phyloP scores from a whole-genome alignment of 1,284 basidiomycete species.

The Tylopilus sp. region DNA sequence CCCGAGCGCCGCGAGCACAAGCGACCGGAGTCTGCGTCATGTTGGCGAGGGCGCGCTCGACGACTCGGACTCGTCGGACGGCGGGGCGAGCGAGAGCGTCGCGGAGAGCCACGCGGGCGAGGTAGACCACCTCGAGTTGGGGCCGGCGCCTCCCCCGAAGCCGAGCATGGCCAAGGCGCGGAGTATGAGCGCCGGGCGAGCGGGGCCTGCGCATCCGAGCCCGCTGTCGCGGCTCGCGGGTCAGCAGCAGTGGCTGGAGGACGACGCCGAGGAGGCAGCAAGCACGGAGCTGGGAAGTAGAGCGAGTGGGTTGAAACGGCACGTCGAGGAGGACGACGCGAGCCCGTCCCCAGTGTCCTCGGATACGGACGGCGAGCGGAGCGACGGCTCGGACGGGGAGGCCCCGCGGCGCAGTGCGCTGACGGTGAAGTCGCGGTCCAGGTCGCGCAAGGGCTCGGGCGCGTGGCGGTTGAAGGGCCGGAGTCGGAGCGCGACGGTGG shows the following conservation, averaged over 20 bases:
- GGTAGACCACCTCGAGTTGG: conserved; percentile 14
- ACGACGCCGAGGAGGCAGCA: conserved; percentile 25
- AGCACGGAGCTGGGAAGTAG: neutral
- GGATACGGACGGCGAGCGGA: conserved; percentile 48
- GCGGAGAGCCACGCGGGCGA: conserved; percentile 31
- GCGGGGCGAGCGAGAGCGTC: conserved; percentile 33
- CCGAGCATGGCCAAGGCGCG: conserved; percentile 28
- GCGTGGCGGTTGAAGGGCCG: conserved; percentile 31
- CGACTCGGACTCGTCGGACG: conserved; percentile 63
- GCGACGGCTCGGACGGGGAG: conserved; percentile 27
- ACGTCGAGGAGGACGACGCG: conserved; percentile 40
- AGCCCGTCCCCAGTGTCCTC: conserved; percentile 46
- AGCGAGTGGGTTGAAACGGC: conserved; percentile 13
- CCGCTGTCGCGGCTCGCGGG: conserved; percentile 57
- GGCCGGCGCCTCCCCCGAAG: neutral
- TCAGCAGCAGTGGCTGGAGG: conserved; percentile 50
- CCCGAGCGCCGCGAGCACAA: conserved; percentile 35
- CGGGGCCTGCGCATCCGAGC: conserved; percentile 47
- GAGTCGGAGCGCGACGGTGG: conserved; percentile 60
- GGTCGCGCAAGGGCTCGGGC: conserved; percentile 19
- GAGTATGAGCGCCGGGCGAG: conserved; percentile 27
- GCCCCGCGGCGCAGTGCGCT: neutral
- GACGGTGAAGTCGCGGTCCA: conserved; percentile 9
- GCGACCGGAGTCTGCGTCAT: conserved; percentile 46
- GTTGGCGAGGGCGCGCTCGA: conserved; percentile 74